Evolutionary conservation across 225 moss, liverwort and hornwort genomes (phyloP).

Genomic region (Sphagnum tenellum): DNA sequence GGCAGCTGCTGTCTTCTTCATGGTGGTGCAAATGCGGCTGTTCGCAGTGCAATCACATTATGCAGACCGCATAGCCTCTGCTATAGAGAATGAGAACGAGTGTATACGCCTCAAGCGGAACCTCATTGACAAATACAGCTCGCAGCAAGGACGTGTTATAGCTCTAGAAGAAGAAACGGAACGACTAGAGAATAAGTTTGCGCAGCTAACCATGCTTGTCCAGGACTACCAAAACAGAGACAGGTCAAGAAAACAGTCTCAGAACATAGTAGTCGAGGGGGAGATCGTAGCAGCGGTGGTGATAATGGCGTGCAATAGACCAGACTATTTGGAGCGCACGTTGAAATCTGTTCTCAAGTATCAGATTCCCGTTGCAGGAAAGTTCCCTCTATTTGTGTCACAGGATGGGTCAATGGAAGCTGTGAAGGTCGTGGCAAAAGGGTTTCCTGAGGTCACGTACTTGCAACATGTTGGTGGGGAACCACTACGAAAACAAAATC

Average conservation of each 20-base stretch:
- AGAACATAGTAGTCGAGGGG: slow-evolving; percentile 27
- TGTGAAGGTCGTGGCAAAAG: slow-evolving; percentile 48
- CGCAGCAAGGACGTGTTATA: slow-evolving; percentile 42
- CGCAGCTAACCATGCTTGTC: slow-evolving; percentile 31
- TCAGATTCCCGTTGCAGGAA: slow-evolving; percentile 57
- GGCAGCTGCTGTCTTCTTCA: no score
- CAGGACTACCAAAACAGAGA: slow-evolving; percentile 22
- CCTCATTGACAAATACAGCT: slow-evolving; percentile 47
- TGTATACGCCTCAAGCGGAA: slow-evolving; percentile 34
- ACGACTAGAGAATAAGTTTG: slow-evolving; percentile 33
- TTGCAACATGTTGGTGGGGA: slow-evolving; percentile 60
- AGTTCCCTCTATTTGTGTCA: slow-evolving; percentile 89
- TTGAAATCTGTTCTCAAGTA: slow-evolving; percentile 76
- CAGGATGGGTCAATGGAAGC: slow-evolving; percentile 50
- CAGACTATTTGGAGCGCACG: slow-evolving; percentile 83
- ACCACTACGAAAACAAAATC: slow-evolving; percentile 37
- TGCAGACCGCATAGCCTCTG: slow-evolving; percentile 39
- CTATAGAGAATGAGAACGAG: slow-evolving; percentile 41
- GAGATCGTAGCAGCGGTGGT: slow-evolving; percentile 79
- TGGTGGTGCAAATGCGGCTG: slow-evolving; percentile 24
- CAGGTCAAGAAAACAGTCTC: slow-evolving; percentile 5
- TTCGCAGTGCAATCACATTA: slow-evolving; percentile 41
- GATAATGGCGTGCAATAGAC: slow-evolving; percentile 96
- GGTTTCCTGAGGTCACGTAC: slow-evolving; percentile 33
- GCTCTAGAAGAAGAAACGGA: slow-evolving; percentile 47